Percentiles rank a stretch among this genome's conserved stretches.
Evolutionary conservation across 305 asterid genomes (phyloP).

Genomic region (Solanum chacoense): DNA sequence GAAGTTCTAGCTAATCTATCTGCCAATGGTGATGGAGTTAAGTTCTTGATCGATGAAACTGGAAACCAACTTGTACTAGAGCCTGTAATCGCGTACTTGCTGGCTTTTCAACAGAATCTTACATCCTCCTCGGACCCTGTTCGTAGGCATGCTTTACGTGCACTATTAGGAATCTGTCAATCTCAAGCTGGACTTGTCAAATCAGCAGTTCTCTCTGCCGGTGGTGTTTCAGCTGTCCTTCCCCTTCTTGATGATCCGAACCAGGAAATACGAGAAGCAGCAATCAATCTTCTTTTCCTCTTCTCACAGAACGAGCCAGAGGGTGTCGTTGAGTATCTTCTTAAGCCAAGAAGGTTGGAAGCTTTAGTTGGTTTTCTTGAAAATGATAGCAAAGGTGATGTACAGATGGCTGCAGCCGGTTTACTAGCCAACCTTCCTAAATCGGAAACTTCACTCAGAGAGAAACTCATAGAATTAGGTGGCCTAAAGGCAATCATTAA

Average conservation of each 20-base stretch:
- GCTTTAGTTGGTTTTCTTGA: conserved; percentile 55
- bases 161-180: conserved; percentile 42
- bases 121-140: conserved; percentile 23
- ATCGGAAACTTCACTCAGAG: conserved; percentile 36
- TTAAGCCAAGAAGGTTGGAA: conserved; percentile 48
- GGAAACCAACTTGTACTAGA: conserved; percentile 29
- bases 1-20: conserved; percentile 48
- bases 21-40: conserved; percentile 36
- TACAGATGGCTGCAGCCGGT: conserved; percentile 64
- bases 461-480: conserved; percentile 41
- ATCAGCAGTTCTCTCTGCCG: conserved; percentile 43
- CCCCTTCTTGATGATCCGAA: conserved; percentile 49
- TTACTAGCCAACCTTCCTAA: conserved; percentile 55
- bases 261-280: conserved; percentile 44
- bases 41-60: conserved; percentile 32
- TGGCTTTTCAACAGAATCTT: conserved; percentile 42
- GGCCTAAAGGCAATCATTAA: conserved; percentile 44
- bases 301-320: conserved; percentile 61
- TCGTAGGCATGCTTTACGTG: conserved; percentile 36
- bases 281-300: conserved; percentile 44
- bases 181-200: conserved; percentile 48
- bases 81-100: conserved; percentile 24
- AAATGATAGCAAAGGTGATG: conserved; percentile 30
- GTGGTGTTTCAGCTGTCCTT: conserved; percentile 43
- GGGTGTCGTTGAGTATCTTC: conserved; percentile 54